These are phyloP conservation scores for Amanita phalloides DNA, from an alignment of 768 basidiomycete species.

Conservation along the genomic window DNA sequence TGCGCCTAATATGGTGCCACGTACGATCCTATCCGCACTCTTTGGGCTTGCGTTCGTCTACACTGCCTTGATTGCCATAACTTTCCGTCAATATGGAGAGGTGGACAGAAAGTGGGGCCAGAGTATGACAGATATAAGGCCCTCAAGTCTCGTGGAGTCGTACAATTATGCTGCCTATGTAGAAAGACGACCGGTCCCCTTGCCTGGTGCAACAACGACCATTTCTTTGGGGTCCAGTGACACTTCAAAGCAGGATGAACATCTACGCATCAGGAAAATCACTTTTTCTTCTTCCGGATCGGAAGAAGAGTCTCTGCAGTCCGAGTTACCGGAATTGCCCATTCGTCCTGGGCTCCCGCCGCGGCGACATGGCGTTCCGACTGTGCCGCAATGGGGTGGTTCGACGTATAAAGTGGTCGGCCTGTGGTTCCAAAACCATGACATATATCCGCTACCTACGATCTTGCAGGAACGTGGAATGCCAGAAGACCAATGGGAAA, in stretches of 20 bases:
- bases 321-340: no score
- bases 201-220: no score
- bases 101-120: constrained; percentile 23
- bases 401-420: constrained; percentile 12
- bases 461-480: constrained; percentile 7
- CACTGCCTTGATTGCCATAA: constrained; percentile 37
- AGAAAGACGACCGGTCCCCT: background rate
- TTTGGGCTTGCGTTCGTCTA: constrained; percentile 43
- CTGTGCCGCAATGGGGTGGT: background rate
- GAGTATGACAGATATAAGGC: constrained; percentile 15
- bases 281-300: no score
- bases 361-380: background rate
- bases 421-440: constrained; percentile 10
- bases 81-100: constrained; percentile 42
- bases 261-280: no score
- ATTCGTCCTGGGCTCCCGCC: no score
- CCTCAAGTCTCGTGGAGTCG: background rate
- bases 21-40: constrained; percentile 33
- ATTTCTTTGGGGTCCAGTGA: no score
- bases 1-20: constrained; percentile 23
- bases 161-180: background rate
- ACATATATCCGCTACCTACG: constrained; percentile 8
- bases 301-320: no score
- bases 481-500: constrained; percentile 10
- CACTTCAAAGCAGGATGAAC: no score